These are phyloP conservation scores for Penicillium sclerotigenum DNA, from an alignment of 2,329 filamentous ascomycete genomes.

Conservation along the genomic window DNA sequence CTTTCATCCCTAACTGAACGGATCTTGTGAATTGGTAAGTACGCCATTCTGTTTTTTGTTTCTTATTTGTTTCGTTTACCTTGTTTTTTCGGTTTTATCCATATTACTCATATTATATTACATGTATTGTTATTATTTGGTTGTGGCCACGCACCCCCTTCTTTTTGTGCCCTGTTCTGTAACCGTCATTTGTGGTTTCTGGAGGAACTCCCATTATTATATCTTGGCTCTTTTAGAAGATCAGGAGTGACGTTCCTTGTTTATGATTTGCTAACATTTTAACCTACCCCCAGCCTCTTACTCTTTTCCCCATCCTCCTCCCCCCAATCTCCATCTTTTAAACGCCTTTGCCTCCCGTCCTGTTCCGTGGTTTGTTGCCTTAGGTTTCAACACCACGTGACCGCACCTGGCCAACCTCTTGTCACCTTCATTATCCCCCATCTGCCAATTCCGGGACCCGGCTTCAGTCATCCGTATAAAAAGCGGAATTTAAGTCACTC, in stretches of 20 bases:
- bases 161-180: background rate
- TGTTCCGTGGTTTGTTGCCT: conserved; percentile 13
- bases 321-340: background rate
- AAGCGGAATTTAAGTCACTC: conserved; percentile 40
- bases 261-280: conserved; percentile 7
- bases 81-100: background rate
- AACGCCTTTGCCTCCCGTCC: background rate
- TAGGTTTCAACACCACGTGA: conserved; percentile 24
- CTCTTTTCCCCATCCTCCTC: background rate
- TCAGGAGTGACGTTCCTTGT: background rate
- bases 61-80: conserved; percentile 10
- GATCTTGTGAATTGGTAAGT: conserved; percentile 17
- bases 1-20: conserved; percentile 24
- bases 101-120: conserved; percentile 1
- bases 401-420: conserved; percentile 30
- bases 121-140: background rate
- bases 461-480: conserved; percentile 38
- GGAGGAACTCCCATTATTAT: conserved; percentile 7
- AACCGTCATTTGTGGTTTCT: conserved; percentile 1
- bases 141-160: conserved; percentile 23
- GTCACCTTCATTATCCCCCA: conserved; percentile 21
- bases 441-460: conserved; percentile 36
- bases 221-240: background rate
- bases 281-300: conserved; percentile 5
- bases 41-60: conserved; percentile 15